Evolutionary conservation across 768 basidiomycete genomes (phyloP).

Genomic region (Tylopilus subfusipes): DNA sequence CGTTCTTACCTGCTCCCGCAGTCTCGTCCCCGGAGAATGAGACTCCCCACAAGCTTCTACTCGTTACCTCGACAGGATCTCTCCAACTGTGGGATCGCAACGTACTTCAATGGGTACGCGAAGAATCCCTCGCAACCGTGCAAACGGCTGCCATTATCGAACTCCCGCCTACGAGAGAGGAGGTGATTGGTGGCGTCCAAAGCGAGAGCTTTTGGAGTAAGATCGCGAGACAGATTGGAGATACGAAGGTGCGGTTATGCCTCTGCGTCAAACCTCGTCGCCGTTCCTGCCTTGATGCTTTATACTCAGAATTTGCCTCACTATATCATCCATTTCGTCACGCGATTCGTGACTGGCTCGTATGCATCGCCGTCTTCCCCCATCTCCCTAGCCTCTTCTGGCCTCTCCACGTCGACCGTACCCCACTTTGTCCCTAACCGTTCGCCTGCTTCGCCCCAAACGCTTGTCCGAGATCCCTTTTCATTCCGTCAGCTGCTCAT

Average conservation of each 20-base stretch:
- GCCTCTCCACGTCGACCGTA: conserved; percentile 8
- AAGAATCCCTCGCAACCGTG: conserved; percentile 72
- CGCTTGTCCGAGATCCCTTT: conserved; percentile 68
- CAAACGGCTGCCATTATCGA: conserved; percentile 69
- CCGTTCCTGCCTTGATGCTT: not conserved
- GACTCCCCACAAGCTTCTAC: conserved; percentile 38
- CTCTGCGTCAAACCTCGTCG: not conserved
- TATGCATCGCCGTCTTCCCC: conserved; percentile 47
- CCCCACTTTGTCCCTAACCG: conserved; percentile 19
- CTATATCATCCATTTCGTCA: conserved; percentile 62
- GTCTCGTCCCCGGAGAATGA: conserved; percentile 33
- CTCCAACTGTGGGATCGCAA: conserved; percentile 71
- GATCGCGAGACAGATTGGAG: conserved; percentile 52
- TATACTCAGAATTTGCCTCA: conserved; percentile 60
- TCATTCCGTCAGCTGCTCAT: conserved; percentile 86
- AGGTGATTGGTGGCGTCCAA: conserved; percentile 9
- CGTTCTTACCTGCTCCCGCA: conserved; percentile 45
- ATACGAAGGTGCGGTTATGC: conserved; percentile 47
- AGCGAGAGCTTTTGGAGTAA: conserved; percentile 49
- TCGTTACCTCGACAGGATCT: conserved; percentile 74
- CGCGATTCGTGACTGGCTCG: conserved; percentile 68
- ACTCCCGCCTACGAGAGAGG: conserved; percentile 55
- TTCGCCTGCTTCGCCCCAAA: conserved; percentile 32
- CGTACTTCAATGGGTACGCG: conserved; percentile 67
- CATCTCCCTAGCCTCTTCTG: conserved; percentile 23